These are phyloP conservation scores for Candida sp. DNA, from an alignment of 1,139 yeast genomes.

Conservation along the genomic window DNA sequence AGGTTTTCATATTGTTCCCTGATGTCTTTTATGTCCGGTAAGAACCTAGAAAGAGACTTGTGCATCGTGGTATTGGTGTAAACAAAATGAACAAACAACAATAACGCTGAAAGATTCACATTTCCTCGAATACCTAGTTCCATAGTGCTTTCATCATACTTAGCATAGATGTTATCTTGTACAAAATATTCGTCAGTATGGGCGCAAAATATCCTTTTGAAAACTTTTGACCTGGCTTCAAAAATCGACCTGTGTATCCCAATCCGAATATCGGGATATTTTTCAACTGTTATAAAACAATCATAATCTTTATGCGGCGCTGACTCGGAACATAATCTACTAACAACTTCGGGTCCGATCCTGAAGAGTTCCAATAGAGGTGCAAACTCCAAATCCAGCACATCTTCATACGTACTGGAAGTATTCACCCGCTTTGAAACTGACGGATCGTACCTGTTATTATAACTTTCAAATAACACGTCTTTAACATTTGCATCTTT, in stretches of 20 bases:
- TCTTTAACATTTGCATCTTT: conserved; percentile 10
- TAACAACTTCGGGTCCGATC: conserved; percentile 9
- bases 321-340: conserved; percentile 4
- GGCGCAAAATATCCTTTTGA: conserved; percentile 18
- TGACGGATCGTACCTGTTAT: conserved; percentile 13
- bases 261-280: conserved; percentile 16
- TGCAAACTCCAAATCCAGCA: conserved; percentile 8
- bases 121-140: conserved; percentile 13
- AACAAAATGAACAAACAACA: conserved; percentile 30
- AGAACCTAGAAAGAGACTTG: conserved; percentile 5
- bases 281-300: conserved; percentile 17
- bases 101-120: conserved; percentile 22
- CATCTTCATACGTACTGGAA: conserved; percentile 15
- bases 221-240: conserved; percentile 22
- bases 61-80: conserved; percentile 24
- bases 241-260: conserved; percentile 31
- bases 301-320: conserved; percentile 18
- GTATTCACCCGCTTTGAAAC: conserved; percentile 13
- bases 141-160: conserved; percentile 14
- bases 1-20: conserved; percentile 18
- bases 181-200: conserved; percentile 12
- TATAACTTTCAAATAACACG: conserved; percentile 12
- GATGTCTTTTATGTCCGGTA: conserved; percentile 15
- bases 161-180: conserved; percentile 19
- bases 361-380: conserved; percentile 10